Evolutionary conservation across 768 basidiomycete genomes (phyloP).

Genomic region (Psilocybe tampanensis): DNA sequence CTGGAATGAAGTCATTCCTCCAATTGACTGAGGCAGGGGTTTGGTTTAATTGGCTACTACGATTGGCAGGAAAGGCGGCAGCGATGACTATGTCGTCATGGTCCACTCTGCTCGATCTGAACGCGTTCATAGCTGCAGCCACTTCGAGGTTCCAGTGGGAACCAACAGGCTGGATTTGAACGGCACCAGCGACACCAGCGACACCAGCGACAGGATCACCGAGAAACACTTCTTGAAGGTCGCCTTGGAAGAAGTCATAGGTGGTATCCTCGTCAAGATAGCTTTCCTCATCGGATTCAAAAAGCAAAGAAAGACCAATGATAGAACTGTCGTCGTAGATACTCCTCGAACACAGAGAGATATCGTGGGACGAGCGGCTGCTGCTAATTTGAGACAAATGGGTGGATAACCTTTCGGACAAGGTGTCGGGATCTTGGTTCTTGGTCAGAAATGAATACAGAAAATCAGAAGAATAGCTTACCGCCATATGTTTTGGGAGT

Average conservation of each 20-base stretch:
- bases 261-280: neutral
- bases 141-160: constrained; percentile 1
- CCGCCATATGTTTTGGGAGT: neutral
- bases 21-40: no score
- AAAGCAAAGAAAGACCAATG: neutral
- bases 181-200: no score
- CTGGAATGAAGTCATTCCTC: constrained; percentile 3
- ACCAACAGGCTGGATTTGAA: neutral
- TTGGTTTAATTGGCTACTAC: neutral
- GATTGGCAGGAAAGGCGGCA: neutral
- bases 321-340: neutral
- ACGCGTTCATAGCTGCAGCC: constrained; percentile 4
- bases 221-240: neutral
- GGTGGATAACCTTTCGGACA: neutral
- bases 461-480: neutral
- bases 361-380: neutral
- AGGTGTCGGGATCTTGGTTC: neutral
- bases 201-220: no score
- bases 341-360: neutral
- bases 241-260: neutral
- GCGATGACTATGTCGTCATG: constrained; percentile 5
- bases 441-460: neutral
- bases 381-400: neutral
- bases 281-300: neutral
- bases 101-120: neutral